Evolutionary conservation across 164 flowering plant genomes (phyloP).

Genomic region (Kalanchoe fedtschenkoi): DNA sequence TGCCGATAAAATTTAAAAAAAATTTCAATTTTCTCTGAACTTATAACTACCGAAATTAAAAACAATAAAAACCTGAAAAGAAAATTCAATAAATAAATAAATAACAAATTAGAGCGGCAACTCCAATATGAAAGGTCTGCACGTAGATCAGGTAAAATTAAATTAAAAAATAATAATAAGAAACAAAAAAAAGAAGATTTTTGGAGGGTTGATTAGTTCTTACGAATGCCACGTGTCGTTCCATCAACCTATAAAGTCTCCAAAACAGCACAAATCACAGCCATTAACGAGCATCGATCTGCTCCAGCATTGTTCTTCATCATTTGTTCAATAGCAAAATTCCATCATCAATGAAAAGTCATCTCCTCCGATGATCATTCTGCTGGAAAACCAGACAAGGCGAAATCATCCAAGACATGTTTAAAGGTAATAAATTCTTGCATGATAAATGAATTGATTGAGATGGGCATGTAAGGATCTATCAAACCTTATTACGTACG

Average conservation of each 20-base stretch:
- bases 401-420: slow-evolving; percentile 5
- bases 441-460: neutral
- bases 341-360: neutral
- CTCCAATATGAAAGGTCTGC: no score
- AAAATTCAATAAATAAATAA: no score
- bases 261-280: neutral
- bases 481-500: no score
- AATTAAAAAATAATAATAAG: no score
- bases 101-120: no score
- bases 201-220: neutral
- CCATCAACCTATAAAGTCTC: neutral
- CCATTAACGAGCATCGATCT: slow-evolving; percentile 1
- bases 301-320: slow-evolving; percentile 1
- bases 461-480: neutral
- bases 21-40: no score
- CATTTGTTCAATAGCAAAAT: neutral
- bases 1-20: no score
- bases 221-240: neutral
- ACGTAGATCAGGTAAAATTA: no score
- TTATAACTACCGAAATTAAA: no score
- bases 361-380: neutral
- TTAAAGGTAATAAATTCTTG: slow-evolving; percentile 1
- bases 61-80: no score
- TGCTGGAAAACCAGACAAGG: neutral
- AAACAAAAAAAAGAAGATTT: neutral